phyloP scores from a whole-genome alignment of 2,329 filamentous ascomycete species.

The Diatrype stigma region DNA sequence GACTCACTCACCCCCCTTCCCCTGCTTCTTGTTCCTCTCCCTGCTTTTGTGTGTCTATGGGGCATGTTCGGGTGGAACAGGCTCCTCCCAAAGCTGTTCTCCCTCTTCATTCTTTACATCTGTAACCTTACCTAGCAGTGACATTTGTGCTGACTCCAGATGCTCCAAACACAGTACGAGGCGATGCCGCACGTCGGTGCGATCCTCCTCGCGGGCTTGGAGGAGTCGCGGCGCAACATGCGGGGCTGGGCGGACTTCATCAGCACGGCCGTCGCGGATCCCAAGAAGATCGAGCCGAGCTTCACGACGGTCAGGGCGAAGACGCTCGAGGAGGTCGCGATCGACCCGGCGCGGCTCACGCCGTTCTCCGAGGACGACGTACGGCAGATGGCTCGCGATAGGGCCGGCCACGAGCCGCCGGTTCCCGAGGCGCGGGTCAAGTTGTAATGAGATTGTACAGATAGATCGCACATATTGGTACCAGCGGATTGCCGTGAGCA shows the following conservation, averaged over 20 bases:
- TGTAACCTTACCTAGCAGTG: too few species aligned
- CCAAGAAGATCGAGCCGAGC: slow-evolving; percentile 30
- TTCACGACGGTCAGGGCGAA: slow-evolving; percentile 46
- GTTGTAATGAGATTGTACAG: too few species aligned
- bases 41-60: too few species aligned
- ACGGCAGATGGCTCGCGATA: slow-evolving; percentile 31
- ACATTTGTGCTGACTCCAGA: too few species aligned
- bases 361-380: slow-evolving; percentile 42
- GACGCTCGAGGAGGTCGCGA: slow-evolving; percentile 43
- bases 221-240: slow-evolving; percentile 48
- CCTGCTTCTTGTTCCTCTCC: too few species aligned
- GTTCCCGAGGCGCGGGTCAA: slow-evolving; percentile 4
- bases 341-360: slow-evolving; percentile 40
- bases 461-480: neutral
- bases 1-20: too few species aligned
- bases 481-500: too few species aligned
- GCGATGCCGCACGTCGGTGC: slow-evolving; percentile 78
- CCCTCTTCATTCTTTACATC: too few species aligned
- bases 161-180: too few species aligned
- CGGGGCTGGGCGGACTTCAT: slow-evolving; percentile 56
- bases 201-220: slow-evolving; percentile 45
- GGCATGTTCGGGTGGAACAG: too few species aligned
- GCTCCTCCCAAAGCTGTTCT: too few species aligned
- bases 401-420: slow-evolving; percentile 18
- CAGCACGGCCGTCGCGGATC: slow-evolving; percentile 32